phyloP scores from a whole-genome alignment of 2,329 filamentous ascomycete species.

The Pseudogymnoascus sp. region DNA sequence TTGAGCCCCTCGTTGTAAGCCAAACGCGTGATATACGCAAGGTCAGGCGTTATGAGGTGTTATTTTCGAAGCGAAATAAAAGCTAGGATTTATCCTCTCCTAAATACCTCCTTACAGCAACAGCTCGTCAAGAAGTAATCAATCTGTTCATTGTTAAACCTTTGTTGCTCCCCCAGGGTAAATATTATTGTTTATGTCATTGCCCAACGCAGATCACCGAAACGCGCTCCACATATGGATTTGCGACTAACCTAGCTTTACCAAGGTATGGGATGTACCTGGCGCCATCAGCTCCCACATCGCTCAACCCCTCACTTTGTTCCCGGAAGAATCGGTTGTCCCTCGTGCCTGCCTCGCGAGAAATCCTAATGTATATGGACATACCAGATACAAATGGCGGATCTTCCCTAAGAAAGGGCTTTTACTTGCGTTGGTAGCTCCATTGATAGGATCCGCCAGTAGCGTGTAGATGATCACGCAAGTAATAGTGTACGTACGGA shows the following conservation, averaged over 20 bases:
- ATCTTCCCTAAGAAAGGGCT: background rate
- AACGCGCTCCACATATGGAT: slow-evolving; percentile 9
- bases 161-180: background rate
- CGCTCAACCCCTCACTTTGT: slow-evolving; percentile 6
- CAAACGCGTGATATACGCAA: slow-evolving; percentile 1
- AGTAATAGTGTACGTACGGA: background rate
- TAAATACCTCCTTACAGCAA: background rate
- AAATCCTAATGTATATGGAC: background rate
- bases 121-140: background rate
- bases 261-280: slow-evolving; percentile 1
- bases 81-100: background rate
- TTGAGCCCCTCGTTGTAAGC: background rate
- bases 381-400: background rate
- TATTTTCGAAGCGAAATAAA: background rate
- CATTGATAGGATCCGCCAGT: slow-evolving; percentile 7
- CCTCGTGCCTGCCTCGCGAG: slow-evolving; percentile 8
- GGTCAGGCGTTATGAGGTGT: background rate
- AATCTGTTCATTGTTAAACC: background rate
- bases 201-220: slow-evolving; percentile 1
- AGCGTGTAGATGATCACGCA: slow-evolving; percentile 6
- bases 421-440: background rate
- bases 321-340: slow-evolving; percentile 8
- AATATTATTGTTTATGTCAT: slow-evolving; percentile 10
- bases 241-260: slow-evolving; percentile 7
- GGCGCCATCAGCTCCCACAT: slow-evolving; percentile 3